Evolutionary conservation across 495 filamentous ascomycete species (phyloP), one percentile per base, ranked within the genome.

Genomic region (Xylaria longipes): DNA sequence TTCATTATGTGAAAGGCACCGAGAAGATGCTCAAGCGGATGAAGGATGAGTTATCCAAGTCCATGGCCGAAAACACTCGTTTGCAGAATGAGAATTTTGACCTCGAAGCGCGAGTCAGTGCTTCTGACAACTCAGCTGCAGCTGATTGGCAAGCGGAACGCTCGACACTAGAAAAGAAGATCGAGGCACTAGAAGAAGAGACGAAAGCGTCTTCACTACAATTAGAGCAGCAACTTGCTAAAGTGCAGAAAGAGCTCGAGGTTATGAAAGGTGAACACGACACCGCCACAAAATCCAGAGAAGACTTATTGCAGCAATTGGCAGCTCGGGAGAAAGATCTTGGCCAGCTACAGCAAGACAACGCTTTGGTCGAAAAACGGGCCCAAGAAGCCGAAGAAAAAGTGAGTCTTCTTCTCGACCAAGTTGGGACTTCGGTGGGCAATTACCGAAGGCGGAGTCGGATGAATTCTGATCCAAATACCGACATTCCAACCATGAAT

Each of bases 1-100:
- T 98, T n/a, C 95, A 97, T 81, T 99, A 99, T 78, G 94, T 99
- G 73, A 97, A 97, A 78, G 97, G 96, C 50, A 98, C 95, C 1
- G 97, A 99, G 82, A 98, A 97, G 87, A 97, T 99, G 93, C 86
- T 99, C 31, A 95, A 95, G 81, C 94, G 95, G 75, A 97, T 99
- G 90, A 98, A 99, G 85, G 94, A 97, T 73, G 96, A 99, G 80
- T 85, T 98, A 15, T 84, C 90, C 46, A 93, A 94, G 45, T 94
- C 94, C 80, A 98, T 97, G 86, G 82, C 88, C 48, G 90, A 95
- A 60, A 97, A 97, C 75, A 84, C 84, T n/a, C 91, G 91, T 68
- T 79, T 98, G 43, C 94, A 97, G 79, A 89, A 89, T 43, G 92
- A 97, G 72, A 82, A 98, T 35, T 88, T 92, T 35, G 84, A 89